Conservation (phyloP, 495 filamentous ascomycete genomes). For the Symbiotaphrina buchneri region DNA sequence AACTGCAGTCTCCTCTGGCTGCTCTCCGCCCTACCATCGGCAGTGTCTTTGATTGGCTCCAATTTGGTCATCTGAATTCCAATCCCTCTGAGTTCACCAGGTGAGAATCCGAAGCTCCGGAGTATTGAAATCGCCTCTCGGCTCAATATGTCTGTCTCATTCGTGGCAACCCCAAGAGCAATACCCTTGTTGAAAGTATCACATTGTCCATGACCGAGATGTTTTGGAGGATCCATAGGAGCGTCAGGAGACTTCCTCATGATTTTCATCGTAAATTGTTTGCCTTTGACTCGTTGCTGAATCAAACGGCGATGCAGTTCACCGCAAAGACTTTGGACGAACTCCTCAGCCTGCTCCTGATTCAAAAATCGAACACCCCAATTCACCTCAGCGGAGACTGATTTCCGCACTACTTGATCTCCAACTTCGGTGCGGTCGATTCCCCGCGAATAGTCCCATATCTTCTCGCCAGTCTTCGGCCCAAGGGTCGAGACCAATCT, state of each 20-base stretch:
- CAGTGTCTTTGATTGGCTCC: slow-evolving; percentile 39
- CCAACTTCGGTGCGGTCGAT: slow-evolving; percentile 78
- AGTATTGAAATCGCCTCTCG: slow-evolving; percentile 71
- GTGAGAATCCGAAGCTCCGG: slow-evolving; percentile 58
- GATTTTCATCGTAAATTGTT: slow-evolving; percentile 76
- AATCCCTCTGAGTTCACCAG: slow-evolving; percentile 74
- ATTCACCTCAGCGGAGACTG: slow-evolving; percentile 88
- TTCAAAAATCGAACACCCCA: slow-evolving; percentile 93
- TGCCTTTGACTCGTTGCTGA: slow-evolving; percentile 67
- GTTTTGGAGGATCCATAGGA: slow-evolving; percentile 79
- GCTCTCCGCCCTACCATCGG: slow-evolving; percentile 11
- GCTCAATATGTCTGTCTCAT: slow-evolving; percentile 39
- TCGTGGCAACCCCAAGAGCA: slow-evolving; percentile 61
- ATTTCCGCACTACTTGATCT: slow-evolving; percentile 59
- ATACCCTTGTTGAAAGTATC: slow-evolving; percentile 80
- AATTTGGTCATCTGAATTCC: slow-evolving; percentile 85
- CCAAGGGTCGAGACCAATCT: slow-evolving; percentile 49
- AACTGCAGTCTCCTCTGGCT: slow-evolving; percentile 11
- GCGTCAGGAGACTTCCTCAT: slow-evolving; percentile 74
- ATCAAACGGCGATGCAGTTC: slow-evolving; percentile 62
- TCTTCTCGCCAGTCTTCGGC: slow-evolving; percentile 77
- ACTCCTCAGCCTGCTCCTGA: slow-evolving; percentile 76
- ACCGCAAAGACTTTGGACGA: slow-evolving; percentile 57
- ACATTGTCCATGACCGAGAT: slow-evolving; percentile 88
- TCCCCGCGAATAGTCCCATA: slow-evolving; percentile 79